These are phyloP conservation scores for Alternaria atra DNA, from an alignment of 2,329 filamentous ascomycete species.

Conservation along the genomic window DNA sequence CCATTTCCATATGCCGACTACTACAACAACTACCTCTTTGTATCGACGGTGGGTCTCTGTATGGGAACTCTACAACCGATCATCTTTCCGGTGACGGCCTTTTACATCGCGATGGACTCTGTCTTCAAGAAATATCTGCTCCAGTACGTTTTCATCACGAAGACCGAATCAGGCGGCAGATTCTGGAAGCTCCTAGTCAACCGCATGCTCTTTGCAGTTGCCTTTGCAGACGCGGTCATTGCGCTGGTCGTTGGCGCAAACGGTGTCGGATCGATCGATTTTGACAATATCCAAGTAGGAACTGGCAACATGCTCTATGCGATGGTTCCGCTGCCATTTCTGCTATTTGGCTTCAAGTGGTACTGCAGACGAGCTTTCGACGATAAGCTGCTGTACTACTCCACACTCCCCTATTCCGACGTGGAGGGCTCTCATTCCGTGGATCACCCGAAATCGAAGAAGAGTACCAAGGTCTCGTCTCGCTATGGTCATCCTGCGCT, in stretches of 20 bases:
- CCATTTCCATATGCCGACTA: conserved; percentile 94
- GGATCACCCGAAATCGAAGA: conserved; percentile 41
- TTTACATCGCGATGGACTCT: conserved; percentile 87
- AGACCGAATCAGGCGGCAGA: conserved; percentile 91
- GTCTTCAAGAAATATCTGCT: conserved; percentile 94
- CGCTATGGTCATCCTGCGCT: conserved; percentile 91
- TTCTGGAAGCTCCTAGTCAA: conserved; percentile 94
- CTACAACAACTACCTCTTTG: conserved; percentile 97
- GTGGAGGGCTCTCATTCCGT: conserved; percentile 59
- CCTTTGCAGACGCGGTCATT: conserved; percentile 80
- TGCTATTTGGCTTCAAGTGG: conserved; percentile 83
- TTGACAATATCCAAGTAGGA: conserved; percentile 18
- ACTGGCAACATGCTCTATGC: conserved; percentile 68
- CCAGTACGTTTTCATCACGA: conserved; percentile 86
- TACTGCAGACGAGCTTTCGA: conserved; percentile 83
- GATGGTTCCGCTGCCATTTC: conserved; percentile 77
- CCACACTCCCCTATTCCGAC: conserved; percentile 63
- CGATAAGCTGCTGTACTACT: conserved; percentile 80
- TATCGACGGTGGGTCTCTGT: conserved; percentile 84
- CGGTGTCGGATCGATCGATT: conserved; percentile 60
- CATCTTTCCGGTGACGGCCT: conserved; percentile 81
- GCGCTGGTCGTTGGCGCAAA: conserved; percentile 79
- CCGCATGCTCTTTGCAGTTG: conserved; percentile 81
- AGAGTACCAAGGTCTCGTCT: conserved; percentile 71
- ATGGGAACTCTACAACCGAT: conserved; percentile 88